Evolutionary conservation across 805 yeast genomes (phyloP).

Genomic region (Schwanniomyces pseudopolymorphus): DNA sequence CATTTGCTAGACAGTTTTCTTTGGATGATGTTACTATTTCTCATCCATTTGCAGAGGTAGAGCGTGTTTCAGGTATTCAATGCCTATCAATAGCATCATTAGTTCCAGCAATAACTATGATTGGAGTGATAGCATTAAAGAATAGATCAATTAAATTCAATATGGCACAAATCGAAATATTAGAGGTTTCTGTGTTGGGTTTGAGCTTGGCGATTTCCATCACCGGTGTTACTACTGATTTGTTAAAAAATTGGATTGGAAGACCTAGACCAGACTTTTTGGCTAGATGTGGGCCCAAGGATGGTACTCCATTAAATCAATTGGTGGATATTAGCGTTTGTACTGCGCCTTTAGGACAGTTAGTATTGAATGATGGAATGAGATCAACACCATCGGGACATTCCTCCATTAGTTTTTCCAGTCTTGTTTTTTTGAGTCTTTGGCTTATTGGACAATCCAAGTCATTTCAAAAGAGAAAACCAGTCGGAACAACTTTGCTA

Average conservation of each 20-base stretch:
- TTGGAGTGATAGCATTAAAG: constrained; percentile 14
- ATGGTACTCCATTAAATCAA: constrained; percentile 21
- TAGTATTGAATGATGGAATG: constrained; percentile 48
- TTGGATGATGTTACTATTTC: constrained; percentile 29
- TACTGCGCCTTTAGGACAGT: constrained; percentile 30
- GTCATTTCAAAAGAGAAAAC: constrained; percentile 14
- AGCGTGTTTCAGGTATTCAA: constrained; percentile 28
- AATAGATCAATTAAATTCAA: constrained; percentile 1
- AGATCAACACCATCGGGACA: constrained; percentile 61
- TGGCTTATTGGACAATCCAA: constrained; percentile 49
- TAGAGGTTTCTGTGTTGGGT: constrained; percentile 32
- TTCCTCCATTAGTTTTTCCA: constrained; percentile 51
- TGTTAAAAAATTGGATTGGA: constrained; percentile 34
- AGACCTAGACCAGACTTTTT: constrained; percentile 37
- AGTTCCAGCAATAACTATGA: constrained; percentile 28
- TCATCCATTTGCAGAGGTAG: constrained; percentile 33
- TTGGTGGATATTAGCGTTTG: constrained; percentile 29
- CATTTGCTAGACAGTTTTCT: constrained; percentile 36
- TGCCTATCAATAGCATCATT: constrained; percentile 28
- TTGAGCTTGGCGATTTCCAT: constrained; percentile 25
- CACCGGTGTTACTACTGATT: constrained; percentile 35
- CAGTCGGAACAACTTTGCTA: constrained; percentile 18
- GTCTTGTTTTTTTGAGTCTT: constrained; percentile 45
- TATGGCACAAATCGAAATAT: constrained; percentile 15
- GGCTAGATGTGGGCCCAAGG: constrained; percentile 29